phyloP scores from a whole-genome alignment of 306 rosid genomes.

The Cucumis cinereus region DNA sequence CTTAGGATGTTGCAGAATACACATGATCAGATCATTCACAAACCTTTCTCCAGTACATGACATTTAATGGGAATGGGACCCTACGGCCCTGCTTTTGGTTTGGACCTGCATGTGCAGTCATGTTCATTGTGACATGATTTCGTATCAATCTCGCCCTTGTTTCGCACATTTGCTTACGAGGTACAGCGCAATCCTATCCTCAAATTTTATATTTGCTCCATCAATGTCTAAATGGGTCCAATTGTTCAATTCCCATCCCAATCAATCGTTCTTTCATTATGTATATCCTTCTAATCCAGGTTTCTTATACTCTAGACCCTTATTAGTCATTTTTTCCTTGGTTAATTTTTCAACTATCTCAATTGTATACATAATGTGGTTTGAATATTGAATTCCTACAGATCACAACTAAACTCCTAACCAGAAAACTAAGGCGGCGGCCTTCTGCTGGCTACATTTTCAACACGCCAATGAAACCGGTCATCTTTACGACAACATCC shows the following conservation, averaged over 20 bases:
- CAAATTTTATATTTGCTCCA: slow-evolving; percentile 4
- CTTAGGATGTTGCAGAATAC: background rate
- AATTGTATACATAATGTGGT: background rate
- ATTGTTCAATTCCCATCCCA: background rate
- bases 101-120: slow-evolving; percentile 12
- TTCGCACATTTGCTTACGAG: slow-evolving; percentile 8
- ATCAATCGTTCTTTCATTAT: slow-evolving; percentile 5
- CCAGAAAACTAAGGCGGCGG: background rate
- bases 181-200: slow-evolving; percentile 8
- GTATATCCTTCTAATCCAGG: slow-evolving; percentile 1
- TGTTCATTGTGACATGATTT: slow-evolving; percentile 5
- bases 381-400: background rate
- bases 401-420: background rate
- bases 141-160: background rate
- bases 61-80: background rate
- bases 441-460: background rate
- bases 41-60: background rate
- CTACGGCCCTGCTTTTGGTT: slow-evolving; percentile 5
- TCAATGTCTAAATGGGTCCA: background rate
- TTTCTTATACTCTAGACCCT: background rate
- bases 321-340: background rate
- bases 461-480: background rate
- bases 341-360: background rate
- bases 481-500: background rate
- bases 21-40: slow-evolving; percentile 7